Percentiles rank a stretch among this genome's conserved stretches.
Conservation (phyloP, 345 rosid genomes). For the Triadica sebifera region DNA sequence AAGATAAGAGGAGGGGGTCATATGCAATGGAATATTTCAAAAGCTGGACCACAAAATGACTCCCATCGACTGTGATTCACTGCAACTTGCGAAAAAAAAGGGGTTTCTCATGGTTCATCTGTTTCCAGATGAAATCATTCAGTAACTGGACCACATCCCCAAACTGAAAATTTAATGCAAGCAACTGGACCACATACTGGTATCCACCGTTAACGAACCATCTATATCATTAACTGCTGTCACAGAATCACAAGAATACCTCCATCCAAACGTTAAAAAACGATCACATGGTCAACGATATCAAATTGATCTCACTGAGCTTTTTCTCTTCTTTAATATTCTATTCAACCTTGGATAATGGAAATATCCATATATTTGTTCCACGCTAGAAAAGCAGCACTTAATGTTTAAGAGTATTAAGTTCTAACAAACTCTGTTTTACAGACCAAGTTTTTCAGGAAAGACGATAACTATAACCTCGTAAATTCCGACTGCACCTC, state of each 20-base stretch:
- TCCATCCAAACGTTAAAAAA: neutral
- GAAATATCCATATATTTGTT: neutral
- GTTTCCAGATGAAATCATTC: neutral
- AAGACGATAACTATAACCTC: slow-evolving; percentile 5
- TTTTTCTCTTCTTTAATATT: neutral
- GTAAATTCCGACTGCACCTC: neutral
- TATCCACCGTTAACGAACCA: neutral
- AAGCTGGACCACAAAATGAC: slow-evolving; percentile 25
- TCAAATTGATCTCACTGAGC: neutral
- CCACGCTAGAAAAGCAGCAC: neutral
- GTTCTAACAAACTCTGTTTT: neutral
- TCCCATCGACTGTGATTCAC: neutral
- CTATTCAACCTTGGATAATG: neutral
- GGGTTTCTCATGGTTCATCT: neutral
- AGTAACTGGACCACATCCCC: slow-evolving; percentile 1
- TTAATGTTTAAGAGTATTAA: neutral
- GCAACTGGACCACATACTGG: slow-evolving; percentile 1
- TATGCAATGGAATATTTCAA: slow-evolving; percentile 7
- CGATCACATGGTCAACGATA: neutral
- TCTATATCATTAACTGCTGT: neutral
- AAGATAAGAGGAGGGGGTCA: neutral
- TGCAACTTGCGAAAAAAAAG: neutral
- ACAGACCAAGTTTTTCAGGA: slow-evolving; percentile 8
- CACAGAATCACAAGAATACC: neutral
- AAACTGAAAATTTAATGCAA: neutral